Conservation (phyloP, 371 early-diverging fungal genomes). For the Chytridium lagenaria region DNA sequence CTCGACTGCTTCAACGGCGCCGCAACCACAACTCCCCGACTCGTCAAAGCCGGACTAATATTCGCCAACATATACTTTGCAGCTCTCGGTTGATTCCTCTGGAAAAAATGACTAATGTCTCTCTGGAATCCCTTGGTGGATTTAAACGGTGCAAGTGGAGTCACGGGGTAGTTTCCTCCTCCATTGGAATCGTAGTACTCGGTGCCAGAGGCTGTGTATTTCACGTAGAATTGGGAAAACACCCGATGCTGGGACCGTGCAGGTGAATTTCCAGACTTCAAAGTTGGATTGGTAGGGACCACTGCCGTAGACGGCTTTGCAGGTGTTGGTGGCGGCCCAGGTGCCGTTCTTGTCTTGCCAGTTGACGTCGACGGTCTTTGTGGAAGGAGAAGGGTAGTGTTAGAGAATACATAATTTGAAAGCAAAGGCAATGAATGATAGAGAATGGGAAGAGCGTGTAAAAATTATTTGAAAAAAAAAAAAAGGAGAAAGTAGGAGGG, state of each 20-base stretch:
- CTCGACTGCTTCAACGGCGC: conserved; percentile 47
- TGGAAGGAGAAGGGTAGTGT: background rate
- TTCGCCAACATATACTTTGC: conserved; percentile 24
- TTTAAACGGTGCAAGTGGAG: background rate
- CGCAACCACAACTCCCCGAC: conserved; percentile 56
- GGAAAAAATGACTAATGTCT: conserved; percentile 13
- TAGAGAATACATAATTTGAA: background rate
- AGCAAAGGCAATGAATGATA: too few species aligned
- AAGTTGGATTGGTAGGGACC: conserved; percentile 14
- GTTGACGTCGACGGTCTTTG: conserved; percentile 8
- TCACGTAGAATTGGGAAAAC: conserved; percentile 52
- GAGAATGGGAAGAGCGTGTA: too few species aligned
- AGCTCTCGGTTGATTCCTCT: background rate
- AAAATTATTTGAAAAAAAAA: too few species aligned
- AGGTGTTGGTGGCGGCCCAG: conserved; percentile 5
- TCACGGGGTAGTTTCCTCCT: conserved; percentile 7
- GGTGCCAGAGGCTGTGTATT: conserved; percentile 47
- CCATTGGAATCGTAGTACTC: conserved; percentile 54
- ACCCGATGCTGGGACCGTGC: conserved; percentile 35
- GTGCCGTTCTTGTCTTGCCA: background rate
- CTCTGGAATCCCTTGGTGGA: conserved; percentile 20
- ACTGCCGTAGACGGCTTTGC: conserved; percentile 11
- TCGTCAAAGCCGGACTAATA: conserved; percentile 34
- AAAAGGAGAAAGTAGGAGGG: background rate
- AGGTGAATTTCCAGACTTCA: conserved; percentile 48